Conservation (phyloP, 2,329 filamentous ascomycete species). For the Colletotrichum sidae region DNA sequence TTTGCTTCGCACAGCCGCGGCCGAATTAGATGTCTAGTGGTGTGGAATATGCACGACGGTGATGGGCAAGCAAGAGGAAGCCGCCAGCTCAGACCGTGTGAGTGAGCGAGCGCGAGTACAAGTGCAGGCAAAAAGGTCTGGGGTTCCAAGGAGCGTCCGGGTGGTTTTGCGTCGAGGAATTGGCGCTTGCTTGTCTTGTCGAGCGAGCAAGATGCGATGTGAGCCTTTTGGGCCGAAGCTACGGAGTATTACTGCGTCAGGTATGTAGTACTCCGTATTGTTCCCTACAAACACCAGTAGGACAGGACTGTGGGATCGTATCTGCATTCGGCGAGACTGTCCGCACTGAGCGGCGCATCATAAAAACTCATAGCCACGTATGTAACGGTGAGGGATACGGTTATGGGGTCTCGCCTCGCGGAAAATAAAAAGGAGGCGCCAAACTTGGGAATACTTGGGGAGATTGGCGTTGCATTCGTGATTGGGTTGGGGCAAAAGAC, state of each 20-base stretch:
- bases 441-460: not conserved
- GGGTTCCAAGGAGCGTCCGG: constrained; percentile 1
- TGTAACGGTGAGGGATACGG: not conserved
- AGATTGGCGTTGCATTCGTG: not conserved
- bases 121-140: not conserved
- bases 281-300: too few species aligned
- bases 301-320: too few species aligned
- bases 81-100: constrained; percentile 18
- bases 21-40: not conserved
- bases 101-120: not conserved
- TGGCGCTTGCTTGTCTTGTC: not conserved
- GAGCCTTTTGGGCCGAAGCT: constrained; percentile 2
- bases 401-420: constrained; percentile 16
- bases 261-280: too few species aligned
- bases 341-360: too few species aligned
- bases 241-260: not conserved
- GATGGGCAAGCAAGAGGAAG: not conserved
- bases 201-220: not conserved
- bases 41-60: constrained; percentile 1
- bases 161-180: constrained; percentile 15
- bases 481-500: constrained; percentile 2
- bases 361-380: too few species aligned
- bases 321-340: too few species aligned
- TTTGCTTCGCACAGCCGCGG: constrained; percentile 12
- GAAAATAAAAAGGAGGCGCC: constrained; percentile 24